Evolutionary conservation across 2,329 filamentous ascomycete species (phyloP), one percentile per base, ranked within the genome.

Genomic region (Macroventuria anomochaeta): DNA sequence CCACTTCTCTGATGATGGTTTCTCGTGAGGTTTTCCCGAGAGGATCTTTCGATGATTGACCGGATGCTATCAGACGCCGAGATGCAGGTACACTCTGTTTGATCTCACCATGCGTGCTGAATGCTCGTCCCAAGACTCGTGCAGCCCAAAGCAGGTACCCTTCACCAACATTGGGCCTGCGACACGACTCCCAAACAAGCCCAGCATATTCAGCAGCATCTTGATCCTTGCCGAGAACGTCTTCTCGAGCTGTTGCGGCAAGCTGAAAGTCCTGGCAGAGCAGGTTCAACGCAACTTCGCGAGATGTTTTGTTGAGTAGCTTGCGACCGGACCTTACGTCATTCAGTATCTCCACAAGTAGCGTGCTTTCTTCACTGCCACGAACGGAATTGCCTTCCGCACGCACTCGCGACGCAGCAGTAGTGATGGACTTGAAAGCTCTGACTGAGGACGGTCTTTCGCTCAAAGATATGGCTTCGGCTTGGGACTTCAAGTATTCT

Each of bases 71-170:
- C 72, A 75, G 63, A 57, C 73, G 59, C 51, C 56, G 60, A 29
- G 63, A 59, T 18, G 59, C 59, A 12, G 60, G 48, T 3, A 64
- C 56, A 29, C 43, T 65, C 17, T 61, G 63, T 29, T 86, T 84
- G 5, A 91, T 81, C 48, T 85, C 80, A 1, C 92, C 92, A 23
- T 86, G 90, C 13, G 89, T 68, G 34, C 68, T 65, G 46, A 72
- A 97, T 0, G 91, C 88, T 69, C 91, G 85, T 7, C 96, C 95
- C 37, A 97, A 80, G 2, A 93, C 88, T 58, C 88, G 84, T 3
- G 90, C 93, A 37, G 90, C 89, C 96, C 96, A 99, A 1, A 90
- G 78, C 0, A 91, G 78, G 70, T 95, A 97, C 13, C 85, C 83
- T 21, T 83, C 77, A 50, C 86, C 89, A 13, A 88, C 79, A 1